These are phyloP conservation scores for Ogataea neopini DNA, from an alignment of 805 yeast species.

Conservation along the genomic window DNA sequence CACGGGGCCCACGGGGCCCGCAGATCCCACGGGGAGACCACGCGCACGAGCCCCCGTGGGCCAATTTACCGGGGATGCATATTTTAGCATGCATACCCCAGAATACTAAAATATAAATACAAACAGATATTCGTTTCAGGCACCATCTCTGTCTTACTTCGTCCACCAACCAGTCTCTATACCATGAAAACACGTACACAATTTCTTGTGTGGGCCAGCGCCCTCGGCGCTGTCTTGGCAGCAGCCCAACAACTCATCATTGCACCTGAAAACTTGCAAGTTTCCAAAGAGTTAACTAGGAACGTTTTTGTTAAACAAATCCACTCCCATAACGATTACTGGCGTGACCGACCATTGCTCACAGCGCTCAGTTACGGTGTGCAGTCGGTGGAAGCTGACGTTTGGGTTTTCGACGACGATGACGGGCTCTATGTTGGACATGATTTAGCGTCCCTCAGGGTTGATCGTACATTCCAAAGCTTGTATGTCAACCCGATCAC, in stretches of 20 bases:
- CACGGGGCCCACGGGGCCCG: background rate
- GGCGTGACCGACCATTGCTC: conserved; percentile 49
- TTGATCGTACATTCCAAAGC: conserved; percentile 45
- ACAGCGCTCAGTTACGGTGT: conserved; percentile 50
- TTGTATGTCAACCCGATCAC: conserved; percentile 57
- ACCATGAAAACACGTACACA: background rate
- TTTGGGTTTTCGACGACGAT: conserved; percentile 45
- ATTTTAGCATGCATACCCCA: background rate
- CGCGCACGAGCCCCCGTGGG: too few relatives aligned
- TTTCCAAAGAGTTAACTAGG: conserved; percentile 25
- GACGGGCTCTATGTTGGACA: conserved; percentile 60
- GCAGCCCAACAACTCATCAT: conserved; percentile 1
- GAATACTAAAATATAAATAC: conserved; percentile 1
- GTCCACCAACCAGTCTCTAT: too few relatives aligned
- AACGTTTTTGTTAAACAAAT: conserved; percentile 33
- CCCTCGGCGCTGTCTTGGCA: background rate
- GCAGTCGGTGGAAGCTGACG: conserved; percentile 54
- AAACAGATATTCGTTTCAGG: background rate
- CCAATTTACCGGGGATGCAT: conserved; percentile 1
- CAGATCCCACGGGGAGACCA: too few relatives aligned
- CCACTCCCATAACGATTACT: conserved; percentile 61
- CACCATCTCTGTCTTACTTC: too few relatives aligned
- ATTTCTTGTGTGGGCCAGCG: background rate
- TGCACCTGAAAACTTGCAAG: background rate
- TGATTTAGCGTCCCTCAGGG: conserved; percentile 46